These are phyloP conservation scores for Pleurostoma richardsiae DNA, from an alignment of 2,329 filamentous ascomycete genomes.

Conservation along the genomic window DNA sequence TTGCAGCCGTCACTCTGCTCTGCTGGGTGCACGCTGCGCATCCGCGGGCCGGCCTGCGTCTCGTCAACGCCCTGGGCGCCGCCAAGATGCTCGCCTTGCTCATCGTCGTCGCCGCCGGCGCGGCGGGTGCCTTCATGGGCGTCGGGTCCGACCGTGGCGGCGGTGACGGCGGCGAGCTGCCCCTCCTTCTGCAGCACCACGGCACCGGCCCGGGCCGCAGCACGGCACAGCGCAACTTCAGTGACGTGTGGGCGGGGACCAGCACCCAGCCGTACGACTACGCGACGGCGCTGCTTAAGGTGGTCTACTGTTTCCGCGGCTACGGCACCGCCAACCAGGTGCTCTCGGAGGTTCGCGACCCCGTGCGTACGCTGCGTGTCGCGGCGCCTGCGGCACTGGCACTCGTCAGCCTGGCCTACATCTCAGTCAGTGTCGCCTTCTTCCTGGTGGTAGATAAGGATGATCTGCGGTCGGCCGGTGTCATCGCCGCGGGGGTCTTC, in stretches of 20 bases:
- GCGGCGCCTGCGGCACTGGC: constrained; percentile 49
- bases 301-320: constrained; percentile 50
- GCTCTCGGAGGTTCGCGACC: constrained; percentile 51
- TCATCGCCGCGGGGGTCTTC: constrained; percentile 50
- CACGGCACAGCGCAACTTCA: constrained; percentile 33
- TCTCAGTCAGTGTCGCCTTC: constrained; percentile 54
- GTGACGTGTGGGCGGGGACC: constrained; percentile 29
- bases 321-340: constrained; percentile 52
- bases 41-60: constrained; percentile 38
- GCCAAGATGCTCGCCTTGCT: constrained; percentile 44
- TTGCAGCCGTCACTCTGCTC: constrained; percentile 38
- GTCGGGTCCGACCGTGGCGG: constrained; percentile 15
- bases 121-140: constrained; percentile 27
- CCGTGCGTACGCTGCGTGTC: constrained; percentile 51
- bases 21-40: constrained; percentile 40
- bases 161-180: constrained; percentile 5
- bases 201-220: constrained; percentile 15
- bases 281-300: constrained; percentile 47
- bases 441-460: constrained; percentile 53
- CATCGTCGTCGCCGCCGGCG: constrained; percentile 36
- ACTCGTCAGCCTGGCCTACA: constrained; percentile 50
- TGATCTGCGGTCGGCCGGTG: constrained; percentile 47
- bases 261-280: constrained; percentile 35
- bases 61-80: constrained; percentile 42
- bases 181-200: constrained; percentile 14